A percentile compares a stretch with the other conserved stretches of the same genome.
phyloP scores from a whole-genome alignment of 768 basidiomycete genomes.

The Phylloporus sp. region DNA sequence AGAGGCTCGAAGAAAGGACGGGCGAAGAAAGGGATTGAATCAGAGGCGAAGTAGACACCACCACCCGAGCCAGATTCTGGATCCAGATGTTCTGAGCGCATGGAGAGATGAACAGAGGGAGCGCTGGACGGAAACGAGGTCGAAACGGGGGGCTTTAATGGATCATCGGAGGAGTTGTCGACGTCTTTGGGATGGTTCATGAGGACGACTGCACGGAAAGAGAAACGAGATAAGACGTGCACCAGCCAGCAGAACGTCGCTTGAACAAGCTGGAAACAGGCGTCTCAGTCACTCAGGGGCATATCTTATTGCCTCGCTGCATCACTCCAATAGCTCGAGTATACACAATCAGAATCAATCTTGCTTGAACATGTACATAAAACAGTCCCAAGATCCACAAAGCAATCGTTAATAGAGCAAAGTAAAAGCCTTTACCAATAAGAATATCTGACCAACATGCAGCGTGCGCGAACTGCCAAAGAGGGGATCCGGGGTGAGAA shows the following conservation, averaged over 20 bases:
- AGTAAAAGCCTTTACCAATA: constrained; percentile 30
- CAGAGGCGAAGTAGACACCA: neutral
- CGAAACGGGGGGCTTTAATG: constrained; percentile 9
- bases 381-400: constrained; percentile 9
- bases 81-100: constrained; percentile 16
- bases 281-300: constrained; percentile 18
- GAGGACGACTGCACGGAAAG: constrained; percentile 21
- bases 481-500: constrained; percentile 13
- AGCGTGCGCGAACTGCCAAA: constrained; percentile 16
- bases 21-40: constrained; percentile 9
- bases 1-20: constrained; percentile 4
- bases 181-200: constrained; percentile 41
- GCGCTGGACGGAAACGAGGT: neutral
- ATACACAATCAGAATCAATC: neutral
- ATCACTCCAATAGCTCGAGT: neutral
- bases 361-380: neutral
- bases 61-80: neutral
- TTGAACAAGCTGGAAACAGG: constrained; percentile 27
- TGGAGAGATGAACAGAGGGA: constrained; percentile 12
- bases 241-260: constrained; percentile 9
- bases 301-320: constrained; percentile 6
- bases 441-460: constrained; percentile 23
- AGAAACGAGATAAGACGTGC: constrained; percentile 16
- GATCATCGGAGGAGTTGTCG: constrained; percentile 40
- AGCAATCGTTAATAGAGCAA: constrained; percentile 15